Evolutionary conservation across 495 filamentous ascomycete genomes (phyloP), one percentile per base, ranked within the genome.

Genomic region (Hypoxylon fragiforme): DNA sequence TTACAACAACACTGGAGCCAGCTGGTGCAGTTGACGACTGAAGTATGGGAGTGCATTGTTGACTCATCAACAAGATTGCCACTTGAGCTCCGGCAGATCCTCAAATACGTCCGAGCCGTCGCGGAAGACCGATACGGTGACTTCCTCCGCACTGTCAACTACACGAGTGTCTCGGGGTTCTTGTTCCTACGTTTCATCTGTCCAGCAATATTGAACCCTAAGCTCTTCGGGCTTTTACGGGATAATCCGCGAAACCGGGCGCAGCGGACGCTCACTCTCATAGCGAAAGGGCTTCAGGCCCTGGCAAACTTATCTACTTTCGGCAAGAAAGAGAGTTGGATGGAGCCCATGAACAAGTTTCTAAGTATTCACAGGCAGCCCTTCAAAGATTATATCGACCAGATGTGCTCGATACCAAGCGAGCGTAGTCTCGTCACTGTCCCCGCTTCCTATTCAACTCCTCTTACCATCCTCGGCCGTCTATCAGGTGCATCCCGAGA

Each of bases 81-180:
- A 9, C 67, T 89, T 6, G 95, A 97, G 69, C 73, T 99, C 22
- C 77, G 94, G 44, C 81, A 87, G 28, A 89, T 99, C 18, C 85
- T 99, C 62, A 86, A 94, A 60, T 94, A 97, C 60, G 90, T 99
- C 35, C 82, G 91, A 45, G 89, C 90, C 13, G 95, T 95, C 55
- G 92, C 94, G 9, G 94, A 97, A 67, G 94, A 97, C 69, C 85
- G 92, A 19, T 99, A 97, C 72, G 94, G 94, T n/a, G 91, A 95
- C 64, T 94, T 94, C 62, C 75, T 96, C 30, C 84, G 90, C 13
- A 92, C 87, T n/a, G 91, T 97, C 26, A 85, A 85, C 18, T 99
- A 97, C 68, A 96, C 91, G 52, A 95, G 90, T 65, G 92, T 99
- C 22, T 96, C 91, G 50, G 94, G 94, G 2, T 99, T 99, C 65